Evolutionary conservation across 1,139 yeast genomes (phyloP).

Genomic region (Saccharomyces hybrid): DNA sequence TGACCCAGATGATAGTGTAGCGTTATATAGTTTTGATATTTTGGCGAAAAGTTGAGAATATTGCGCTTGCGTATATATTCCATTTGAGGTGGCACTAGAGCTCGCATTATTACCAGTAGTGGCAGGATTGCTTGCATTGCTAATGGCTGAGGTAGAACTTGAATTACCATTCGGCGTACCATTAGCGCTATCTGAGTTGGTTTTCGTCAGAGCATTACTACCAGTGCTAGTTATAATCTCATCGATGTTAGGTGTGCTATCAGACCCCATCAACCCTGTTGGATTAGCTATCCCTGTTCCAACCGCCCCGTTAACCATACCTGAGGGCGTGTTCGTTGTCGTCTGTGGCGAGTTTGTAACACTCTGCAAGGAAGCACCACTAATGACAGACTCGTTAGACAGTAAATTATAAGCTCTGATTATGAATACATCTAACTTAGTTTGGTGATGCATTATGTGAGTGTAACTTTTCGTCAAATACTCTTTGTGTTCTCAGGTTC

Average conservation of each 20-base stretch:
- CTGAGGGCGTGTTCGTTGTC: conserved; percentile 17
- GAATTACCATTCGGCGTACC: conserved; percentile 8
- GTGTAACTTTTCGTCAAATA: neutral
- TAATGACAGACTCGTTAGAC: conserved; percentile 23
- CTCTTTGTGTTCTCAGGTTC: neutral
- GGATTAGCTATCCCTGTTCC: neutral
- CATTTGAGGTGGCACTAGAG: conserved; percentile 4
- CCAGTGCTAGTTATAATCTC: neutral
- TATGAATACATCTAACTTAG: conserved; percentile 28
- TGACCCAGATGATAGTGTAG: conserved; percentile 20
- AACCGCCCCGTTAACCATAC: conserved; percentile 6
- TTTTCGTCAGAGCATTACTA: conserved; percentile 1
- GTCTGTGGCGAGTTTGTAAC: conserved; percentile 22
- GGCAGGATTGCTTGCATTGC: conserved; percentile 7
- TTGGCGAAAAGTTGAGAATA: conserved; percentile 19
- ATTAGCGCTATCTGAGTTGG: conserved; percentile 7
- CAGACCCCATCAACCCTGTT: conserved; percentile 1
- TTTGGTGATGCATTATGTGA: conserved; percentile 26
- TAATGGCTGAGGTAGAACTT: neutral
- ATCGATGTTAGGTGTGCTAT: conserved; percentile 5
- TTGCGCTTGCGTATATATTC: conserved; percentile 12
- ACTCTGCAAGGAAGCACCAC: conserved; percentile 17
- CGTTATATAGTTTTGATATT: conserved; percentile 26
- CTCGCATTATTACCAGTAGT: conserved; percentile 3
- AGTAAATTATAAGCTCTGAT: conserved; percentile 27